phyloP scores from a whole-genome alignment of 1,284 basidiomycete genomes.

The Cutaneotrichosporon sp. region DNA sequence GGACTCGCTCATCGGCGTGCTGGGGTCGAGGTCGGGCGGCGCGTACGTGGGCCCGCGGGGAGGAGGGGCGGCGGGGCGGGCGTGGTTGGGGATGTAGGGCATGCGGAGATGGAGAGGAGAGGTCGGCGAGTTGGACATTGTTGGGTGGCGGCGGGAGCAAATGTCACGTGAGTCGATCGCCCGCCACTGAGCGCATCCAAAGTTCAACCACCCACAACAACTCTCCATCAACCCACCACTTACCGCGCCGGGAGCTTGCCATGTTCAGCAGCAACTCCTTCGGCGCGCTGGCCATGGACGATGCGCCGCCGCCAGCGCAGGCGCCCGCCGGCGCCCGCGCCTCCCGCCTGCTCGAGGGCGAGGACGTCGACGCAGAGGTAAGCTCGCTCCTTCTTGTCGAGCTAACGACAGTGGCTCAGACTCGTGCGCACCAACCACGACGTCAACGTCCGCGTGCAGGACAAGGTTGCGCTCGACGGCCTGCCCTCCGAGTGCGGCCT shows the following conservation, averaged over 20 bases:
- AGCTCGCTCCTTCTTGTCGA: too few relatives aligned
- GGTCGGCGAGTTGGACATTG: too few relatives aligned
- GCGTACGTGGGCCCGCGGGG: conserved; percentile 33
- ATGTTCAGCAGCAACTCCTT: conserved; percentile 42
- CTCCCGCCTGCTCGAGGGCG: conserved; percentile 36
- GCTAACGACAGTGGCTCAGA: conserved; percentile 48
- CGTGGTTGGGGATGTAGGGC: conserved; percentile 42
- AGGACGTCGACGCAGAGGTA: conserved; percentile 48
- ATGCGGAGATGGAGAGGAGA: too few relatives aligned
- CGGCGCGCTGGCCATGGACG: conserved; percentile 38
- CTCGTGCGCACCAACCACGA: conserved; percentile 52
- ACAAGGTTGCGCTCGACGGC: conserved; percentile 42
- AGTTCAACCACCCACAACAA: not conserved
- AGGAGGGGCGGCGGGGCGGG: conserved; percentile 29
- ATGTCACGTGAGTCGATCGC: not conserved
- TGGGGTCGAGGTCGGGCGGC: conserved; percentile 39
- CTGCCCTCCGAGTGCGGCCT: conserved; percentile 51
- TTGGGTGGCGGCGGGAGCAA: conserved; percentile 7
- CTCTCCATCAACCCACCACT: not conserved
- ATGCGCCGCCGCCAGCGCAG: conserved; percentile 6
- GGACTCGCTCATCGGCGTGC: conserved; percentile 17
- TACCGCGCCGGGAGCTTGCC: conserved; percentile 7
- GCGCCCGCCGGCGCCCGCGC: not conserved
- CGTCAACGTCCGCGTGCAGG: conserved; percentile 48
- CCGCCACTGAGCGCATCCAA: not conserved